Conservation (phyloP, 2,329 filamentous ascomycete genomes). For the Neofusicoccum ribis region DNA sequence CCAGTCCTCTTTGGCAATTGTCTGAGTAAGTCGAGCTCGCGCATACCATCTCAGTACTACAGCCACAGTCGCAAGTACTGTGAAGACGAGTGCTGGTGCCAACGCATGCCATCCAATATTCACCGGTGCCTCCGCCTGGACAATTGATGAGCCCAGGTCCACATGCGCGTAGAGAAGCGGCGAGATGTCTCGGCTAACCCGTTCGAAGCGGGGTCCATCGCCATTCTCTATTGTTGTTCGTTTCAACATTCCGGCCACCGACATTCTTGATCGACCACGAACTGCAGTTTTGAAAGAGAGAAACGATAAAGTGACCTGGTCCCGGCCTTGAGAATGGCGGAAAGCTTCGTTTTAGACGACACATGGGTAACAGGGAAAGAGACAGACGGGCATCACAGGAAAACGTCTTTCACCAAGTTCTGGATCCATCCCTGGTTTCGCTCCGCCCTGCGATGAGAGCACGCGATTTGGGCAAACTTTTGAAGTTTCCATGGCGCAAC, state of each 20-base stretch:
- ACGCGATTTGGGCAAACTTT: neutral
- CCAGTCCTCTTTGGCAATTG: slow-evolving; percentile 30
- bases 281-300: neutral
- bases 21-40: slow-evolving; percentile 23
- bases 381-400: too few species aligned
- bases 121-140: neutral
- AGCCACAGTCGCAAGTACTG: slow-evolving; percentile 27
- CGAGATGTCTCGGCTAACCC: neutral
- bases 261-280: neutral
- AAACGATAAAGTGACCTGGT: neutral
- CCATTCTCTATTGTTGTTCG: neutral
- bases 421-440: slow-evolving; percentile 1
- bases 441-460: neutral
- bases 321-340: neutral
- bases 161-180: slow-evolving; percentile 14
- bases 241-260: neutral
- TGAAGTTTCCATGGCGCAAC: neutral
- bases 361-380: neutral
- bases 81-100: slow-evolving; percentile 29
- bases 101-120: slow-evolving; percentile 25
- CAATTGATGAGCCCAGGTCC: neutral
- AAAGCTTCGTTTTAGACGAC: neutral
- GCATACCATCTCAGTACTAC: slow-evolving; percentile 33
- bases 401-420: neutral
- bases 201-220: too few species aligned